phyloP scores from a whole-genome alignment of 2,329 filamentous ascomycete species.

The Botrytis deweyae region DNA sequence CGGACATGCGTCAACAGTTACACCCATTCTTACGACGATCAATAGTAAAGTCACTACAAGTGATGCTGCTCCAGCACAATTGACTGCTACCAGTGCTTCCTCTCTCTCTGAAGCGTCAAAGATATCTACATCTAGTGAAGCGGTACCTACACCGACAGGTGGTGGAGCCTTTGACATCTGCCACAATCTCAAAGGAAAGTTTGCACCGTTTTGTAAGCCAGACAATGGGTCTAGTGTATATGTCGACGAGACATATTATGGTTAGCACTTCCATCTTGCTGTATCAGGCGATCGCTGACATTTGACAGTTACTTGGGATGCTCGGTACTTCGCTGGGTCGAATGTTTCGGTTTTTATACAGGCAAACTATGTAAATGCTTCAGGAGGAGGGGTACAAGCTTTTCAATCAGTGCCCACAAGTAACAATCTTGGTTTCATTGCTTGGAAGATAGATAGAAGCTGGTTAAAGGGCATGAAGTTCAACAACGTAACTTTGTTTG shows the following conservation, averaged over 20 bases:
- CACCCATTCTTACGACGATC: constrained; percentile 32
- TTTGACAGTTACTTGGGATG: constrained; percentile 37
- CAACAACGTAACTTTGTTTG: constrained; percentile 36
- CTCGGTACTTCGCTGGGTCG: constrained; percentile 29
- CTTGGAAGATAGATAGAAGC: constrained; percentile 33
- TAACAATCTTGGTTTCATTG: constrained; percentile 30
- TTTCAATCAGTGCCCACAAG: constrained; percentile 31
- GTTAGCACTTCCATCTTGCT: constrained; percentile 20
- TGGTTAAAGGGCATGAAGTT: constrained; percentile 30
- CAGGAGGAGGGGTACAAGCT: constrained; percentile 33
- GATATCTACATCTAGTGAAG: constrained; percentile 24
- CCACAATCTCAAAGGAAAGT: constrained; percentile 33
- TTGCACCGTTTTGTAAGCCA: constrained; percentile 37
- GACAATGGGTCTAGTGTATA: constrained; percentile 36
- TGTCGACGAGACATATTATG: constrained; percentile 37
- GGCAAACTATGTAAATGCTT: constrained; percentile 36
- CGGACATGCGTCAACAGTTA: constrained; percentile 34
- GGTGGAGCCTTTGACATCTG: constrained; percentile 37
- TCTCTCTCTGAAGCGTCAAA: constrained; percentile 20
- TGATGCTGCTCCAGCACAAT: constrained; percentile 27
- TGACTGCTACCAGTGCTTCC: constrained; percentile 27
- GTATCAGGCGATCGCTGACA: constrained; percentile 10
- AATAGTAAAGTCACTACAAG: constrained; percentile 32
- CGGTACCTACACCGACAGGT: constrained; percentile 25
- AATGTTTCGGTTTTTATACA: constrained; percentile 35